A percentile compares a stretch with the other conserved stretches of the same genome.
phyloP scores from a whole-genome alignment of 2,329 filamentous ascomycete genomes.

The Botryotinia convoluta region DNA sequence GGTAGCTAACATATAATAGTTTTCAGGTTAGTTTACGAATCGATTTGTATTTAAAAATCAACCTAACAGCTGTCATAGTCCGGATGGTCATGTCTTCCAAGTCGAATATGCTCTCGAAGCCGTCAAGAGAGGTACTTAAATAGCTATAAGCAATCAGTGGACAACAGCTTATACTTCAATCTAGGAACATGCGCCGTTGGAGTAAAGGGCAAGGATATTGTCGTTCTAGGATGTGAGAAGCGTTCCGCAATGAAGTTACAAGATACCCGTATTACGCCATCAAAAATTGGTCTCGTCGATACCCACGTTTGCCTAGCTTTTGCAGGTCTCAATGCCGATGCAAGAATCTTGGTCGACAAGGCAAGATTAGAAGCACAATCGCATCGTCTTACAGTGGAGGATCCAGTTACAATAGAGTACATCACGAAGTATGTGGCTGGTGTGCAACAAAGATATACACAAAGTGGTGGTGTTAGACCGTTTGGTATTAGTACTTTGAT shows the following conservation, averaged over 20 bases:
- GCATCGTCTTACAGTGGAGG: constrained; percentile 94
- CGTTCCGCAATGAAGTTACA: constrained; percentile 98
- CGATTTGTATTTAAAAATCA: neutral
- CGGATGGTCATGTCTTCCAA: constrained; percentile 99
- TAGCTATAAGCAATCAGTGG: neutral
- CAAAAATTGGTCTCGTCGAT: constrained; percentile 96
- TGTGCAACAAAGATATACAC: constrained; percentile 98
- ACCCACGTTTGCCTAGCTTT: constrained; percentile 96
- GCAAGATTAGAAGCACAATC: constrained; percentile 95
- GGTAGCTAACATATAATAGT: constrained; percentile 52
- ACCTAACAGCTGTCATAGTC: constrained; percentile 62
- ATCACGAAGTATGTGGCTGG: constrained; percentile 98
- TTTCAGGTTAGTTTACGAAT: constrained; percentile 64
- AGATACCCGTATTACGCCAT: constrained; percentile 97
- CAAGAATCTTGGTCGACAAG: constrained; percentile 97
- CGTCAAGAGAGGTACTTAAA: constrained; percentile 81
- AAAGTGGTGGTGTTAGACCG: constrained; percentile 96
- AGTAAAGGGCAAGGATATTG: constrained; percentile 91
- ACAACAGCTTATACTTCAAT: constrained; percentile 27
- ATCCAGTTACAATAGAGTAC: constrained; percentile 97
- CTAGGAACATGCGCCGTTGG: constrained; percentile 94
- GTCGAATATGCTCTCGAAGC: constrained; percentile 99
- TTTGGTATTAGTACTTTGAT: constrained; percentile 98
- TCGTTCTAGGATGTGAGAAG: constrained; percentile 97
- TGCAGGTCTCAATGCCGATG: constrained; percentile 95